These are phyloP conservation scores for Neonectria sp. DNA, from an alignment of 2,329 filamentous ascomycete species.

Conservation along the genomic window DNA sequence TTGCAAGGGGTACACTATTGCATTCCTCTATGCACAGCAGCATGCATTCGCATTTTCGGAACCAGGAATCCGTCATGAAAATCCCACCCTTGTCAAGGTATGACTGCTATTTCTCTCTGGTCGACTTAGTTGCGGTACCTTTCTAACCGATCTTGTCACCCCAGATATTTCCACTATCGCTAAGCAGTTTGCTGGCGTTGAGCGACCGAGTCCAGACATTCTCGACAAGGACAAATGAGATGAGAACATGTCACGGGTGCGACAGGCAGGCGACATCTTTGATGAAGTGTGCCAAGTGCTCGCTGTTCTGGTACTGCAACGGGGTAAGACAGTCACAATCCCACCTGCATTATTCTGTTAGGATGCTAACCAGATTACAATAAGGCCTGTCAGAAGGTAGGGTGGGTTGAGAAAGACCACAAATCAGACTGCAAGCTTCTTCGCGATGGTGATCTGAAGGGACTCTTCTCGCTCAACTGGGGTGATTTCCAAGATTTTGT, in stretches of 20 bases:
- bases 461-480: constrained; percentile 25
- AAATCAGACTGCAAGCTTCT: constrained; percentile 35
- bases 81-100: constrained; percentile 13
- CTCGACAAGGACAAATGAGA: neutral
- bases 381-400: constrained; percentile 26
- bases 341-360: neutral
- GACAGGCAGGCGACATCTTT: neutral
- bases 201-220: constrained; percentile 29
- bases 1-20: constrained; percentile 20
- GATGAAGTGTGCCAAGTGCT: constrained; percentile 29
- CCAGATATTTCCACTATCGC: constrained; percentile 27
- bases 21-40: constrained; percentile 25
- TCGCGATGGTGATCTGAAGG: constrained; percentile 18
- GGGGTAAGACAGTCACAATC: constrained; percentile 17
- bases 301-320: constrained; percentile 37
- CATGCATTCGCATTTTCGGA: constrained; percentile 5
- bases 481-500: constrained; percentile 1
- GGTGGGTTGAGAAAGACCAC: constrained; percentile 31
- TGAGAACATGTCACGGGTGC: constrained; percentile 36
- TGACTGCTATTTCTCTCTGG: neutral
- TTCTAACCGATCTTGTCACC: neutral
- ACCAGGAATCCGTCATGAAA: constrained; percentile 19
- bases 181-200: constrained; percentile 24
- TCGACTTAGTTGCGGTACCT: no score
- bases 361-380: constrained; percentile 5